Base-by-base conservation (phyloP, 169 alveolate genomes). In the Cryptosporidium ryanae region DNA sequence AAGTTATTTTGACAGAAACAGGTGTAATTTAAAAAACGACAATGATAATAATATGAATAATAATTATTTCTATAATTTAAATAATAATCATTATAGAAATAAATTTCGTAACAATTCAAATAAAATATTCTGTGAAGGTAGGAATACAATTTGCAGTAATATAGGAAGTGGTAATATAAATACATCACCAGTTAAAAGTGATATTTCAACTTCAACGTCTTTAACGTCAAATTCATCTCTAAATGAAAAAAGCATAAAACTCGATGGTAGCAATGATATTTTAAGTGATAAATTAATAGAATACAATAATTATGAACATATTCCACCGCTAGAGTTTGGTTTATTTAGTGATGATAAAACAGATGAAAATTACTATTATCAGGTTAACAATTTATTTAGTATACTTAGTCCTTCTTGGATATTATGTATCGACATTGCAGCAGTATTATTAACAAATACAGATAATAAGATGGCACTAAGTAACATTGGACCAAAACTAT, bases 401-500 rank as follows among this genome's bases (percentile, higher is more conserved):
- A 38, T 61, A 21, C 49, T 76, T 23, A 76, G 87, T 76, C 87
- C 87, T 17, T 55, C 87, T 43, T 76, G 87, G 87, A 61, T 76
- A 44, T 61, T 76, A 25, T 76, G 87, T 31, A 76, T 76, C 23
- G 87, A 76, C 63, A 61, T 76, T 44, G 87, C 87, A 4, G 68
- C 87, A 18, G 63, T 76, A 57, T 46, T 76, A 59, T 63, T 76
- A 25, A 76, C 87, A 15, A 76, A 76, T 43, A 76, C 87, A 29
- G 87, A 76, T 18, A 76, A 76, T 76, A 76, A 76, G 52, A 76
- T 76, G 87, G 87, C 87, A 43, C 18, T 76, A 32, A 76, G 87
- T 48, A 76, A 76, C 29, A 76, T 76, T 76, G 87, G 87, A 12
- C 87, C 87, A 6, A 76, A 76, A 38, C 70, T 76, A 13, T 76